These are phyloP conservation scores for Binderoboletus segoi DNA, from an alignment of 1,284 basidiomycete species.

Conservation along the genomic window DNA sequence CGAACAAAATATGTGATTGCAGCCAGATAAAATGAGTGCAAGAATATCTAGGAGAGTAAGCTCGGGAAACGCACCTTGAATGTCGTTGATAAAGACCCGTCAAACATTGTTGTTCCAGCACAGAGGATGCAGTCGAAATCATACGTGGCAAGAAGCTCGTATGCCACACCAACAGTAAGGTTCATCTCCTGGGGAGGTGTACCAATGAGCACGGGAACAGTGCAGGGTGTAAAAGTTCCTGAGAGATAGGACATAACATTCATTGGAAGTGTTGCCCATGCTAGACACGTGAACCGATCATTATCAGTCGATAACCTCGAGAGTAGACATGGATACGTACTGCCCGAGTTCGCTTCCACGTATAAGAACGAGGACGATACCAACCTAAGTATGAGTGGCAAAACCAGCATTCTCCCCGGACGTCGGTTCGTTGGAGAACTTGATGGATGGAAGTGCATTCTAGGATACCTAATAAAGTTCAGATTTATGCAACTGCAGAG, in stretches of 20 bases:
- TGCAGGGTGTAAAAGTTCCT: slow-evolving; percentile 11
- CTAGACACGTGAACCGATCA: slow-evolving; percentile 5
- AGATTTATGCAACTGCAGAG: too few relatives aligned
- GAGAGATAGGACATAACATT: slow-evolving; percentile 17
- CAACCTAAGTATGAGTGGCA: background rate
- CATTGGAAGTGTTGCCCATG: slow-evolving; percentile 29
- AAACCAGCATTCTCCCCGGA: background rate
- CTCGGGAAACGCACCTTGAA: slow-evolving; percentile 21
- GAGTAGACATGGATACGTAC: slow-evolving; percentile 3
- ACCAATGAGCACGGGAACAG: slow-evolving; percentile 22
- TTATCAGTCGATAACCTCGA: background rate
- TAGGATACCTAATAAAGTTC: too few relatives aligned
- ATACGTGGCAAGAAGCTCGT: slow-evolving; percentile 18
- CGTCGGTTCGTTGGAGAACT: background rate
- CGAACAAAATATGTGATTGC: background rate
- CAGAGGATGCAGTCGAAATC: slow-evolving; percentile 29
- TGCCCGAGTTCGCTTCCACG: slow-evolving; percentile 17
- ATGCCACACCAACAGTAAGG: slow-evolving; percentile 22
- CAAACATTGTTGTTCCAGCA: slow-evolving; percentile 22
- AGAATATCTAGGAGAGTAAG: background rate
- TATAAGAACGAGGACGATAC: slow-evolving; percentile 1
- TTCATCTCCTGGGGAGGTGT: slow-evolving; percentile 31
- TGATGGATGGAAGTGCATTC: background rate
- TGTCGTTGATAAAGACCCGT: slow-evolving; percentile 26
- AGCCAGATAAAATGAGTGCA: background rate